A percentile compares a stretch with the other conserved stretches of the same genome.
Conservation (phyloP, 192 early-diverging fungal genomes). For the Allomyces macrogynus region DNA sequence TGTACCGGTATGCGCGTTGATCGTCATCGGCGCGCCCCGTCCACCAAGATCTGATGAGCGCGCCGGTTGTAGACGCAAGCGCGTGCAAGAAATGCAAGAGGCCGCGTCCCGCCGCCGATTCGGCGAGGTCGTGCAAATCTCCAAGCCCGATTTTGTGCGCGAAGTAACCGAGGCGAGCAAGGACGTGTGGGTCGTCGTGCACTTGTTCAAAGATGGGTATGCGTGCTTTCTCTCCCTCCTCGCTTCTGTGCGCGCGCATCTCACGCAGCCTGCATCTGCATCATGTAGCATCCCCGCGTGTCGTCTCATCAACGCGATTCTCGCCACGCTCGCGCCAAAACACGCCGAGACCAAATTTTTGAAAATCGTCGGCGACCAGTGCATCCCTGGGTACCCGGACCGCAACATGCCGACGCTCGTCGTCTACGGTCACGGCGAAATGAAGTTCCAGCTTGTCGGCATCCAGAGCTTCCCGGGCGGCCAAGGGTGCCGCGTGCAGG, state of each 20-base stretch:
- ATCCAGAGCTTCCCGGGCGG: background rate
- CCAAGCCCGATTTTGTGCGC: conserved; percentile 72
- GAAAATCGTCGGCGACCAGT: conserved; percentile 79
- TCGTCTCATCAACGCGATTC: conserved; percentile 56
- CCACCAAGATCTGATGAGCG: too few species aligned
- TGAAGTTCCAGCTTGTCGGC: conserved; percentile 64
- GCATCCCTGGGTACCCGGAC: conserved; percentile 91
- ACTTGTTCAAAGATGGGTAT: conserved; percentile 42
- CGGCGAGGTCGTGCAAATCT: conserved; percentile 67
- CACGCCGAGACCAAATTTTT: conserved; percentile 82
- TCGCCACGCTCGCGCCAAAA: conserved; percentile 47
- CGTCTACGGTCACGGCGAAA: conserved; percentile 73
- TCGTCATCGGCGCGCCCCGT: too few species aligned
- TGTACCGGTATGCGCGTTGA: conserved; percentile 39
- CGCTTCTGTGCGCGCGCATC: too few species aligned
- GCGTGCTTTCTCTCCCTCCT: background rate
- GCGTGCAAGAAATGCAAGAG: conserved; percentile 58
- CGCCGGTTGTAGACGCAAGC: too few species aligned
- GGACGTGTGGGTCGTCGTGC: conserved; percentile 35
- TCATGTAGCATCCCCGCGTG: conserved; percentile 50
- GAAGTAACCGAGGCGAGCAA: conserved; percentile 83
- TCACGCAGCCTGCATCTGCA: too few species aligned
- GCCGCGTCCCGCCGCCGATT: conserved; percentile 53
- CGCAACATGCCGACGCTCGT: conserved; percentile 69
- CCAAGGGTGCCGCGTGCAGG: background rate